A percentile compares a stretch with the other conserved stretches of the same genome.
Conservation (phyloP, 163 green algal genomes). For the Smithsoniella earleae region DNA sequence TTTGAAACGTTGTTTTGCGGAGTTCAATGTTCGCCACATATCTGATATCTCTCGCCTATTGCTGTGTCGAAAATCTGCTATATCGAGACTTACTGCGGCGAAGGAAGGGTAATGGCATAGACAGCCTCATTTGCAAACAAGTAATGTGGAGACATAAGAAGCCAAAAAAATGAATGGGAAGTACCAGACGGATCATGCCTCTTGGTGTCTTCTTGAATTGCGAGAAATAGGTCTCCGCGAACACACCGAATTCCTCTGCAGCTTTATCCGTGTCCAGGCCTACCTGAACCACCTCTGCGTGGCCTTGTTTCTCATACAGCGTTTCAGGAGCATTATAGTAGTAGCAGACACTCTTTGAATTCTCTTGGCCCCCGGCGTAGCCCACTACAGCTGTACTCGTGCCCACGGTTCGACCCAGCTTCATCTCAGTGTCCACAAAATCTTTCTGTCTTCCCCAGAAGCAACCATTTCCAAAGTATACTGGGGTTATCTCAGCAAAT, state of each 20-base stretch:
- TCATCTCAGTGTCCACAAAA: constrained; percentile 51
- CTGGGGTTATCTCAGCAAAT: constrained; percentile 18
- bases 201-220: constrained; percentile 57
- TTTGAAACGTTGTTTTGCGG: too few relatives aligned
- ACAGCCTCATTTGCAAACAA: too few relatives aligned
- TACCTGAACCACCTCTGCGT: constrained; percentile 61
- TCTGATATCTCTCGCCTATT: too few relatives aligned
- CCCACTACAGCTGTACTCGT: constrained; percentile 53
- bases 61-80: too few relatives aligned
- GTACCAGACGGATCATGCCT: constrained; percentile 46
- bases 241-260: constrained; percentile 44
- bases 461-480: constrained; percentile 44
- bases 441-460: constrained; percentile 73
- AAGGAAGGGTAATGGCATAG: too few relatives aligned
- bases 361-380: constrained; percentile 52
- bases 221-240: constrained; percentile 65
- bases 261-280: constrained; percentile 28
- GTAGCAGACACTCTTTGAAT: constrained; percentile 58
- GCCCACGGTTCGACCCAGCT: constrained; percentile 40
- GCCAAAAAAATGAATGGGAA: too few relatives aligned
- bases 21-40: too few relatives aligned
- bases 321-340: constrained; percentile 51
- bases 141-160: too few relatives aligned
- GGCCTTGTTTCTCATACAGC: constrained; percentile 63
- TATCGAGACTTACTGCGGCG: too few relatives aligned